phyloP scores from a whole-genome alignment of 2,329 filamentous ascomycete species.

The Purpureocillium lavendulum region DNA sequence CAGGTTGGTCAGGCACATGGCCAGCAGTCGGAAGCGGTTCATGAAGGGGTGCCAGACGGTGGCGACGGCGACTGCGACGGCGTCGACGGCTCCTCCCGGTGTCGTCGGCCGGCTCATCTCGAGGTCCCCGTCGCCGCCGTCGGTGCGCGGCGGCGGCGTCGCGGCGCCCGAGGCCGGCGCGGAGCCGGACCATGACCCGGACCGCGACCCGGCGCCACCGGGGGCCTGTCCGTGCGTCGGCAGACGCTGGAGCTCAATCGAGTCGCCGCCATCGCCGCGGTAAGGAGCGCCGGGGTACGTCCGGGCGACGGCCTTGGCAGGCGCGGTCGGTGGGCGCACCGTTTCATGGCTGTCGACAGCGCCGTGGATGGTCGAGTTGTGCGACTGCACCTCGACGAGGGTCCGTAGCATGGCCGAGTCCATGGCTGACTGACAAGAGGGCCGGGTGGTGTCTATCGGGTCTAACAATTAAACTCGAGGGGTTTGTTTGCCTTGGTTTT shows the following conservation, averaged over 20 bases:
- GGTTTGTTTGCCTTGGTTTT: too few relatives aligned
- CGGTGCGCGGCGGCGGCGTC: conserved; percentile 1
- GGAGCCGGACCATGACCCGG: too few relatives aligned
- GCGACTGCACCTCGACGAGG: conserved; percentile 22
- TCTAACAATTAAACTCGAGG: too few relatives aligned
- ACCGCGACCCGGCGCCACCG: background rate
- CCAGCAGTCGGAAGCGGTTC: conserved; percentile 62
- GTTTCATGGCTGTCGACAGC: conserved; percentile 8
- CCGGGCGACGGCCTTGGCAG: conserved; percentile 27
- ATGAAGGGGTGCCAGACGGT: conserved; percentile 53
- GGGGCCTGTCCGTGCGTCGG: conserved; percentile 4
- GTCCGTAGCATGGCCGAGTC: conserved; percentile 22
- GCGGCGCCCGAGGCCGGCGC: conserved; percentile 8
- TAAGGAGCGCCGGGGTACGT: conserved; percentile 30
- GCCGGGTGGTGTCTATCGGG: background rate
- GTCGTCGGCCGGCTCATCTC: conserved; percentile 47
- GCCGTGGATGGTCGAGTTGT: conserved; percentile 7
- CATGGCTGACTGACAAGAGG: conserved; percentile 15
- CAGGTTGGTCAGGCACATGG: conserved; percentile 57
- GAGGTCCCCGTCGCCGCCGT: conserved; percentile 22
- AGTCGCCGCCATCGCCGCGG: conserved; percentile 11
- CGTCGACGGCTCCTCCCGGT: conserved; percentile 26
- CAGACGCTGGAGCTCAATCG: conserved; percentile 19
- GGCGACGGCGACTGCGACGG: conserved; percentile 40
- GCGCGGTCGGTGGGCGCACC: conserved; percentile 16